Base-by-base conservation (phyloP, 2,329 filamentous ascomycete genomes). In the Xylariaceae sp. region DNA sequence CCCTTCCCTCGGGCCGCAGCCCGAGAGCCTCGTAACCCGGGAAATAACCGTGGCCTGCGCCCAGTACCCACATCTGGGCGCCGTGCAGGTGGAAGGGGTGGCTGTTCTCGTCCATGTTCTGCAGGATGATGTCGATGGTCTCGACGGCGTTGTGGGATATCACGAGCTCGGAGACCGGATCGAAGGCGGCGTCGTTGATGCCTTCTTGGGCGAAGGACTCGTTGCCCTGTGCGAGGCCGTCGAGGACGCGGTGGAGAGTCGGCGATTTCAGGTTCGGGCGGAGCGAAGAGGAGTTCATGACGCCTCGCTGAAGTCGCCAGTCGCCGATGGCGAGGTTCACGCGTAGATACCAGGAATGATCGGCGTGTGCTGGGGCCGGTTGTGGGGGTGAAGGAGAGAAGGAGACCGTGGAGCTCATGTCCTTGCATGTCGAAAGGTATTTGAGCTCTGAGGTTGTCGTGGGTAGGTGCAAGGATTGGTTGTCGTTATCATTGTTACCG, bases 11-110 rank as follows among this genome's bases (percentile, higher is more conserved):
- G 2, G 65, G 63, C 7, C 57, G 40, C 2, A 79, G 61, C 5
- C 70, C 71, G 0, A 79, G 60, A 2, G 61, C 60, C 6, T 65
- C 68, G 59, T 80, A 80, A 1, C 77, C 76, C 0, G 77, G 77
- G 47, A 79, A 79, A 56, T 76, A 81, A 63, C 85, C 88, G 74
- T 92, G 89, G 66, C 91, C 91, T 32, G 63, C 62, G n/a, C 63
- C 74, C 9, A 74, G 67, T 18, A 85, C 75, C 71, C 84, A 86
- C 72, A 87, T 83, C 59, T 79, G 77, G 62, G 83, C 77, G 3
- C 85, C 85, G 69, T 89, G 88, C 1, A 90, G 73, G 71, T 89
- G 86, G 76, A 88, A 87, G 0, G 86, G 87, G 63, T 87, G 83
- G 53, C 81, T 86, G 47, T 85, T 65, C 74, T 78, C 77, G 59